Base-by-base conservation (phyloP, 345 rosid genomes). In the Boechera retrofracta region DNA sequence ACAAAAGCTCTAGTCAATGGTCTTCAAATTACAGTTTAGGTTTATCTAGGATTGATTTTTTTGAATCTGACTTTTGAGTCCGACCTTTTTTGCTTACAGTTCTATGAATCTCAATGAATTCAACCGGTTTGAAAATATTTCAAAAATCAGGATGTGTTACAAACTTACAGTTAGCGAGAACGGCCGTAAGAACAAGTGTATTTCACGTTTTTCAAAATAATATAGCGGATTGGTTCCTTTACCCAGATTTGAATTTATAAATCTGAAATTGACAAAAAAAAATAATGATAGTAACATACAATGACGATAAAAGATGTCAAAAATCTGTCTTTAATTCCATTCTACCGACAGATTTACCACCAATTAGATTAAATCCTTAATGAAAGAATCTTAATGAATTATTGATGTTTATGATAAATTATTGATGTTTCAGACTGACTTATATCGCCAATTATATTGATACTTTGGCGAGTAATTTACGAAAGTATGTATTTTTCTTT, bases 1-100 rank as follows among this genome's bases (percentile, higher is more conserved):
- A 78, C 77, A 71, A 53, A 65, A 66, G 5, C 45, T 65, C n/a
- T 24, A 66, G 81, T 66, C 64, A 65, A 58, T 77, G 77, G 77
- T 72, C 77, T 72, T 72, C 54, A 56, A 38, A 45, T 48, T 36
- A 45, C 52, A 69, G 42, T 42, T 63, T 61, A 70, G 52, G 62
- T 70, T 55, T 77, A 42, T 42, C 42, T 42, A 48, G 28, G n/a
- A 45, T 56, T 77, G 60, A 38, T 2, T 7, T 36, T 54, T 44
- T 62, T 24, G 2, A 56, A 31, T 49, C 6, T 48, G 18, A 77
- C 61, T 68, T 31, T 41, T 53, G 75, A 76, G 69, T 52, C 49
- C 49, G 70, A 76, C 64, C 63, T 42, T 51, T 68, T 68, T 39
- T 32, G 67, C 54, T 55, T 52, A 44, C 24, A 28, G 54, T 28